These are phyloP conservation scores for Neoconidiobolus thromboides DNA, from an alignment of 371 early-diverging fungal genomes.

Conservation along the genomic window DNA sequence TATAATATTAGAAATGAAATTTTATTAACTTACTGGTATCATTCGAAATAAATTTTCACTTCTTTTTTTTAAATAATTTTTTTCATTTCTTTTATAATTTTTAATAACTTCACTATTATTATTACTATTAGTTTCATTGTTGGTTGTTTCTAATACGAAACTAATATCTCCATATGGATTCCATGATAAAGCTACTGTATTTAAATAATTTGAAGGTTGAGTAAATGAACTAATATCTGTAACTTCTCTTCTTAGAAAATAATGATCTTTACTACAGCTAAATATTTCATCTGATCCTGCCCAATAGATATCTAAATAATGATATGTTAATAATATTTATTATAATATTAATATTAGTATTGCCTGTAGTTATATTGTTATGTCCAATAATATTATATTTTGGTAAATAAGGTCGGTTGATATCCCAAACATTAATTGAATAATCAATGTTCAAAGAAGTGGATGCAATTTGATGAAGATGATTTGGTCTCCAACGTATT, in stretches of 20 bases:
- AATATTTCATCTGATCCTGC: slow-evolving; percentile 34
- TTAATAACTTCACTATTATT: neutral
- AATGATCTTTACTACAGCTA: slow-evolving; percentile 61
- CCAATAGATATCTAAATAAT: slow-evolving; percentile 41
- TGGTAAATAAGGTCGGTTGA: slow-evolving; percentile 50
- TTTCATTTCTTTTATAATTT: slow-evolving; percentile 8
- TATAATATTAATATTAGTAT: neutral
- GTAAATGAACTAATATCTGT: slow-evolving; percentile 5
- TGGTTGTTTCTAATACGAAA: neutral
- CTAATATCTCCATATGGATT: neutral
- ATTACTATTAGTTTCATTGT: neutral
- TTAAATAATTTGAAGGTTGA: neutral
- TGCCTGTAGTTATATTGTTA: slow-evolving; percentile 47
- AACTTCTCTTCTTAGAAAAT: slow-evolving; percentile 25
- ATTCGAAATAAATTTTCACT: too few relatives aligned
- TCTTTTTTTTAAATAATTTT: too few relatives aligned
- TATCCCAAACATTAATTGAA: slow-evolving; percentile 57
- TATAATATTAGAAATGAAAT: too few relatives aligned
- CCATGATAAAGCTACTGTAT: neutral
- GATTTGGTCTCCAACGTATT: slow-evolving; percentile 60
- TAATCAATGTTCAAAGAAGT: slow-evolving; percentile 44
- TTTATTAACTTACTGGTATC: too few relatives aligned
- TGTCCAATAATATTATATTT: slow-evolving; percentile 50
- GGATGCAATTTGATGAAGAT: slow-evolving; percentile 48
- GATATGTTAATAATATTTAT: slow-evolving; percentile 13